Percentiles rank a stretch among this genome's conserved stretches.
phyloP scores from a whole-genome alignment of 2,329 filamentous ascomycete genomes.

The Aureobasidium sp. region DNA sequence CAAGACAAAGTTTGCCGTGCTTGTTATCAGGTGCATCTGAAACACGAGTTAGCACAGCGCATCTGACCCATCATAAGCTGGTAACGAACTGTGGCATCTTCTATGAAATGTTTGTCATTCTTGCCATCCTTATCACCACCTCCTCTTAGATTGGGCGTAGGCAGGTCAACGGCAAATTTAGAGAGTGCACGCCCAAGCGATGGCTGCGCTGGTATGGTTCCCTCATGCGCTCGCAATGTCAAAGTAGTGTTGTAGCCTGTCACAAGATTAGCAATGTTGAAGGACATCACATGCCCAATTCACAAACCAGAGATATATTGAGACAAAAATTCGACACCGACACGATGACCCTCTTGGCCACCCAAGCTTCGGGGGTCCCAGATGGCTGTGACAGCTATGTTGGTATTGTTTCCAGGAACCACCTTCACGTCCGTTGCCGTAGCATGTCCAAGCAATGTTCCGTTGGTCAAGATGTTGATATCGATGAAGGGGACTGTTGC shows the following conservation, averaged over 20 bases:
- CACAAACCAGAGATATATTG: slow-evolving; percentile 68
- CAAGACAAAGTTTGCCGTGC: slow-evolving; percentile 76
- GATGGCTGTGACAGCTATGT: slow-evolving; percentile 58
- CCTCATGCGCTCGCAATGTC: slow-evolving; percentile 62
- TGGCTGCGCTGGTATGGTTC: slow-evolving; percentile 68
- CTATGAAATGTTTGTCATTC: slow-evolving; percentile 62
- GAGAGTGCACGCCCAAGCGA: slow-evolving; percentile 66
- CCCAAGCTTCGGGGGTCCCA: slow-evolving; percentile 66
- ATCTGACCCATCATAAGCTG: no score
- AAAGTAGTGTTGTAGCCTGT: slow-evolving; percentile 72
- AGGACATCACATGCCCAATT: no score
- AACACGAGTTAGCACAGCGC: neutral
- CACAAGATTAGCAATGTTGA: neutral
- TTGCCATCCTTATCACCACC: slow-evolving; percentile 34
- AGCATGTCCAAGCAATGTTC: slow-evolving; percentile 67
- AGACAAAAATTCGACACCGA: slow-evolving; percentile 69
- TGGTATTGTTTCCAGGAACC: slow-evolving; percentile 62
- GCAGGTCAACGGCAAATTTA: slow-evolving; percentile 61
- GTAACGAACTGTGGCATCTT: slow-evolving; percentile 62
- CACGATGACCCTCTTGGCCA: slow-evolving; percentile 52
- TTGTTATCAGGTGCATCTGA: slow-evolving; percentile 71
- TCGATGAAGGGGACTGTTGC: slow-evolving; percentile 74
- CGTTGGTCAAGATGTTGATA: slow-evolving; percentile 68
- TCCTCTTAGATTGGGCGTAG: slow-evolving; percentile 58
- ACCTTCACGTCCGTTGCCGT: slow-evolving; percentile 59